Evolutionary conservation across 345 rosid species (phyloP).

Genomic region (Euphorbia peplus): DNA sequence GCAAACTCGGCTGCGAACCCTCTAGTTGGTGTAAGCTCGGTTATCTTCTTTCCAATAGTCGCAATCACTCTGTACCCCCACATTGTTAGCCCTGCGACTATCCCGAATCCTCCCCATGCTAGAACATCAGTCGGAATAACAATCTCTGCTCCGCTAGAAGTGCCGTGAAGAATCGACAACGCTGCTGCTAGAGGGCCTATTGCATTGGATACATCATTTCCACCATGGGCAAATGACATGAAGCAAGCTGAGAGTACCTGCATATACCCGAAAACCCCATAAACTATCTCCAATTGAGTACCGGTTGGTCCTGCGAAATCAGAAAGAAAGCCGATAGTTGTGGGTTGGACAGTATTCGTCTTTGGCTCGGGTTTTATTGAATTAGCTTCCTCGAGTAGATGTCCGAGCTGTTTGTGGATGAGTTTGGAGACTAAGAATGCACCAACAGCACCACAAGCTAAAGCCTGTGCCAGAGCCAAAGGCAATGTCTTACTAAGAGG

Average conservation of each 20-base stretch:
- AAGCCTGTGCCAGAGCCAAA: conserved; percentile 62
- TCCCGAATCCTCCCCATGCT: conserved; percentile 98
- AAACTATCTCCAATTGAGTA: conserved; percentile 81
- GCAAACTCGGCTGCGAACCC: conserved; percentile 98
- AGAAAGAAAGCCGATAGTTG: conserved; percentile 69
- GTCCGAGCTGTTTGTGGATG: conserved; percentile 81
- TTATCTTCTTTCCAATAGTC: conserved; percentile 94
- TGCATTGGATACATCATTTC: conserved; percentile 92
- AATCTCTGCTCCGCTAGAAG: conserved; percentile 53
- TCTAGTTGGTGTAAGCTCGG: conserved; percentile 90
- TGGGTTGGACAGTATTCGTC: conserved; percentile 31
- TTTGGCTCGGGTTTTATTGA: conserved; percentile 36
- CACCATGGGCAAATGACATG: conserved; percentile 98
- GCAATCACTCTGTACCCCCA: conserved; percentile 98
- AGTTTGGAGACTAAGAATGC: conserved; percentile 63
- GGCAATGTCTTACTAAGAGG: conserved; percentile 69
- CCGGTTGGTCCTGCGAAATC: conserved; percentile 93
- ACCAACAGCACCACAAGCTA: conserved; percentile 77
- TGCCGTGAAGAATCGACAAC: conserved; percentile 73
- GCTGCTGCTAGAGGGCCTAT: conserved; percentile 96
- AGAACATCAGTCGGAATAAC: conserved; percentile 80
- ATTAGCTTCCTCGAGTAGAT: conserved; percentile 55
- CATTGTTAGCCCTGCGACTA: conserved; percentile 76
- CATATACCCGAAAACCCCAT: conserved; percentile 92
- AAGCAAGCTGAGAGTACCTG: conserved; percentile 95